Percentiles rank a stretch among this genome's conserved stretches.
phyloP scores from a whole-genome alignment of 257 asterid genomes.

The Jasminum sambac region DNA sequence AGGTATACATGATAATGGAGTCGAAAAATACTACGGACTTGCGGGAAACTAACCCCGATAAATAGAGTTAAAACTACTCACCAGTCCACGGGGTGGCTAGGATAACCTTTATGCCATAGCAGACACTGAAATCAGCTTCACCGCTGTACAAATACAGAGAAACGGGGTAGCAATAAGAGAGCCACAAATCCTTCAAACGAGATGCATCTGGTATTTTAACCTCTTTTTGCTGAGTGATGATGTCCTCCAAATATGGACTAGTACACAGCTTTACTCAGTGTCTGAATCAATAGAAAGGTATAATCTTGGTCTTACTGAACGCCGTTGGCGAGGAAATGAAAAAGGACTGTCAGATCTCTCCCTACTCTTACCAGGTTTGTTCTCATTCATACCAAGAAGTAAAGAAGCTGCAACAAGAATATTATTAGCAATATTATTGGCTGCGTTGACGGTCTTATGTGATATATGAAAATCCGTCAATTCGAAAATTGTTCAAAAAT shows the following conservation, averaged over 20 bases:
- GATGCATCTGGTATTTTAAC: slow-evolving; percentile 12
- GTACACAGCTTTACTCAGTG: slow-evolving; percentile 53
- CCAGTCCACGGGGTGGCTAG: background rate
- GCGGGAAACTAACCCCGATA: background rate
- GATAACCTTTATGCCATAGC: slow-evolving; percentile 15
- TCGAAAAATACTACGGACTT: background rate
- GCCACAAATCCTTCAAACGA: background rate
- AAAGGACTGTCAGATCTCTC: slow-evolving; percentile 86
- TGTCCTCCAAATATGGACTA: slow-evolving; percentile 12
- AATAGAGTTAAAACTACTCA: slow-evolving; percentile 2
- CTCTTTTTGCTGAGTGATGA: slow-evolving; percentile 5
- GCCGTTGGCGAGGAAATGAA: slow-evolving; percentile 80
- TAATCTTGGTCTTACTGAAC: slow-evolving; percentile 89
- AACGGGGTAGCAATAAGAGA: slow-evolving; percentile 22
- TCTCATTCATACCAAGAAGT: slow-evolving; percentile 57
- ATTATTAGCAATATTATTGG: background rate
- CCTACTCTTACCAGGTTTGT: slow-evolving; percentile 58
- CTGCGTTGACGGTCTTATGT: background rate
- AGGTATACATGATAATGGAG: slow-evolving; percentile 3
- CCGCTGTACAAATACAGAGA: slow-evolving; percentile 21
- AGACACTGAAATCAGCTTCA: slow-evolving; percentile 27
- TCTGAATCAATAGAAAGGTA: slow-evolving; percentile 76
- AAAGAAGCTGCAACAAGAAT: slow-evolving; percentile 57
- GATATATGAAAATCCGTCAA: background rate
- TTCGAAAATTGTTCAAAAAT: background rate